A percentile compares a stretch with the other conserved stretches of the same genome.
Evolutionary conservation across 2,329 filamentous ascomycete species (phyloP).

Genomic region (Curvularia sp.): DNA sequence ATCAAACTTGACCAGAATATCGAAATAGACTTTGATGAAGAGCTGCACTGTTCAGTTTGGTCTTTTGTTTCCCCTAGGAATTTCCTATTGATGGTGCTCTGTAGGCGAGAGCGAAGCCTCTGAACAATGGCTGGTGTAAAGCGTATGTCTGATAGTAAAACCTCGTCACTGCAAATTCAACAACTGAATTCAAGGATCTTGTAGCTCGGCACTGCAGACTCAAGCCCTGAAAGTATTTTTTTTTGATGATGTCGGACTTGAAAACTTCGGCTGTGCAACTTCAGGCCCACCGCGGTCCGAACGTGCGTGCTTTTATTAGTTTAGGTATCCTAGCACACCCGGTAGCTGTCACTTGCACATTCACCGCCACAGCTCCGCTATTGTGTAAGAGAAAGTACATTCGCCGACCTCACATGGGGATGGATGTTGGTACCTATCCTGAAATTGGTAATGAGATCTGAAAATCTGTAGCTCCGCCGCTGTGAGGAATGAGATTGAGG

Average conservation of each 20-base stretch:
- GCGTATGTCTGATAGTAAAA: background rate
- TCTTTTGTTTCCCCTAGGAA: too few species aligned
- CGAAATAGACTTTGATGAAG: background rate
- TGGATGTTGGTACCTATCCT: background rate
- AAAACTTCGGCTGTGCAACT: slow-evolving; percentile 8
- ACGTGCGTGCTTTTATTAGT: background rate
- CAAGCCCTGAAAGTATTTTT: background rate
- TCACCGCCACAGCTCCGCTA: slow-evolving; percentile 1
- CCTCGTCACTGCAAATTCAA: background rate
- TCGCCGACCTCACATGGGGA: background rate
- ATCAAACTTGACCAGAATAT: background rate
- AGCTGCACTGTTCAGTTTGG: background rate
- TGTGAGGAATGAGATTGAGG: slow-evolving; percentile 2
- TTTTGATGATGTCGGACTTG: background rate
- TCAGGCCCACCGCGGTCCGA: slow-evolving; percentile 6
- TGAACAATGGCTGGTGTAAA: background rate
- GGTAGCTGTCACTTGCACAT: slow-evolving; percentile 2
- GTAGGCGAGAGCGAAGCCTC: background rate
- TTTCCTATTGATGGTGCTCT: background rate
- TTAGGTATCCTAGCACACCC: slow-evolving; percentile 5
- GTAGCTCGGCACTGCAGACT: background rate
- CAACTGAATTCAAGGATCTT: background rate
- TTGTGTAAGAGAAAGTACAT: background rate
- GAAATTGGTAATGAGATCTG: background rate
- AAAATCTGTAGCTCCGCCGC: slow-evolving; percentile 2